These are phyloP conservation scores for Porodaedalea pini DNA, from an alignment of 1,284 basidiomycete genomes.

Conservation along the genomic window DNA sequence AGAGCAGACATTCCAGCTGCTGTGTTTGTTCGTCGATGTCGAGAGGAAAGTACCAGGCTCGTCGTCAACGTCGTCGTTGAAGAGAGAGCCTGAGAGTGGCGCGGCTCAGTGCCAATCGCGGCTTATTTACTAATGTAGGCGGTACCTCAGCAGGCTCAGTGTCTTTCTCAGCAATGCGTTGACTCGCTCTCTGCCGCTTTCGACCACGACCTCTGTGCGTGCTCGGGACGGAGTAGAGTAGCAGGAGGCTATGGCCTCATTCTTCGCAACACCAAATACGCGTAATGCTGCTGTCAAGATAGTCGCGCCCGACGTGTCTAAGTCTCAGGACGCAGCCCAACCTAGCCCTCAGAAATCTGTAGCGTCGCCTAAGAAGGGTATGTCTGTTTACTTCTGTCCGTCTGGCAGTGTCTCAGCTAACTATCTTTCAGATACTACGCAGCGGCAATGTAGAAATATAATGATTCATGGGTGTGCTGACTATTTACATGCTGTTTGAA, in stretches of 20 bases:
- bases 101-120: not conserved
- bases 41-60: not conserved
- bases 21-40: not conserved
- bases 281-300: conserved; percentile 56
- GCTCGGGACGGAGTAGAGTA: not conserved
- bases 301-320: conserved; percentile 42
- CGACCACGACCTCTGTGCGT: not conserved
- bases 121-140: not conserved
- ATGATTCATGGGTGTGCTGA: conserved; percentile 76
- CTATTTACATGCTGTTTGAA: not conserved
- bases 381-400: conserved; percentile 21
- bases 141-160: not conserved
- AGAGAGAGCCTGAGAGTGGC: not conserved
- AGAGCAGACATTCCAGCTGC: conserved; percentile 52
- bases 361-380: conserved; percentile 41
- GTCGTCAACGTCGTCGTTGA: conserved; percentile 5
- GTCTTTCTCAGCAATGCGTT: conserved; percentile 5
- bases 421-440: conserved; percentile 49
- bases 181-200: not conserved
- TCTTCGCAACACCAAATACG: conserved; percentile 44
- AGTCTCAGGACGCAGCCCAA: conserved; percentile 22
- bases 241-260: conserved; percentile 20
- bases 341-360: conserved; percentile 6
- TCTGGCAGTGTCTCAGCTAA: conserved; percentile 18
- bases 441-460: conserved; percentile 83